Evolutionary conservation across 805 yeast genomes (phyloP).

Genomic region (Nakazawaea ernobii): DNA sequence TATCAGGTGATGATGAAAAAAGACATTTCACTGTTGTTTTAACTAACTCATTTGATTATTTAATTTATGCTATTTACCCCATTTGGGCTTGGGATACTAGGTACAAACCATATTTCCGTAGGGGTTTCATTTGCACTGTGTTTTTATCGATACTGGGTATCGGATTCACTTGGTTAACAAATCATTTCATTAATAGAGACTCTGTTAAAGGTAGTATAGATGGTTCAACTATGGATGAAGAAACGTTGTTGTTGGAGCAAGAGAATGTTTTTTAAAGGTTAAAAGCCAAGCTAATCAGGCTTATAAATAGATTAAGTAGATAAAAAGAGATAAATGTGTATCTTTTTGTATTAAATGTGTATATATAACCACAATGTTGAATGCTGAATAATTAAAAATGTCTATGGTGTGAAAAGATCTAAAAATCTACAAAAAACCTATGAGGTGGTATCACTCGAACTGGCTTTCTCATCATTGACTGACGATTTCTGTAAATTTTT

Average conservation of each 20-base stretch:
- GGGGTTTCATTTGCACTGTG: conserved; percentile 32
- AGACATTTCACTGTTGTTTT: conserved; percentile 28
- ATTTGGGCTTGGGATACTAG: conserved; percentile 34
- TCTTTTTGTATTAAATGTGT: not conserved
- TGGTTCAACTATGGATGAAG: not conserved
- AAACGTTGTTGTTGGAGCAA: not conserved
- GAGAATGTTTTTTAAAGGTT: not conserved
- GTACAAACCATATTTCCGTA: conserved; percentile 26
- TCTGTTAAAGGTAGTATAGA: not conserved
- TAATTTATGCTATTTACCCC: conserved; percentile 33
- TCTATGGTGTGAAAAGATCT: not conserved
- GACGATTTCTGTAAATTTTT: conserved; percentile 8
- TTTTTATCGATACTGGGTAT: conserved; percentile 16
- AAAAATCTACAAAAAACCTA: not conserved
- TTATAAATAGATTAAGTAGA: not conserved
- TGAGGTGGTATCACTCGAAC: not conserved
- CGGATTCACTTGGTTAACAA: not conserved
- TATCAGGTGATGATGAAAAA: conserved; percentile 12
- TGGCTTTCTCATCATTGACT: not conserved
- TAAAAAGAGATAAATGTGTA: not conserved
- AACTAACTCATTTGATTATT: conserved; percentile 34
- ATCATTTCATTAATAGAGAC: not conserved
- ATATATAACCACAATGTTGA: not conserved
- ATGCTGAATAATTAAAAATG: not conserved
- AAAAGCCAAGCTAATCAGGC: not conserved